Base-by-base conservation (phyloP, 31 red algal species). In the Asparagopsis taxiformis region DNA sequence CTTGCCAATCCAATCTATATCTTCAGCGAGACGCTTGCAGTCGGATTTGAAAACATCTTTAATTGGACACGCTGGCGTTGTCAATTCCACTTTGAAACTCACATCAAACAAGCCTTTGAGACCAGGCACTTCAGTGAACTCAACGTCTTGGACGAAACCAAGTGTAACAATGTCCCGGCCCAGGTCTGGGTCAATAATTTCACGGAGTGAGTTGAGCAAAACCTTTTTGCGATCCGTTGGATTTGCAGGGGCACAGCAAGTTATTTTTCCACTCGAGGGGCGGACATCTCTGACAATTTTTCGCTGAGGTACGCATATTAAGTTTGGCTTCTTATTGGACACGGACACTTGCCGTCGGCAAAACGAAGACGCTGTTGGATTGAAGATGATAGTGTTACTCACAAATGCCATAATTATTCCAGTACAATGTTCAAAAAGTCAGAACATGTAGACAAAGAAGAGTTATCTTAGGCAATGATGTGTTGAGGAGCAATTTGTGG, bases 1-100 rank as follows among this genome's bases (percentile, higher is more conserved):
- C 9, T 68, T 68, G 29, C 69, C 65, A 23, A 99, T 77, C 33
- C 59, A 99, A 48, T 62, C 59, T 5, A 99, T 64, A 37, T 31
- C 31, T 63, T 87, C 73, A 1, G 92, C 90, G 3, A 91, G 65
- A 13, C 70, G 50, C 63, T 70, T 74, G 87, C 91, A 94, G 39
- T 99, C 79, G 13, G 59, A n/a, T 66, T 80, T 72, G 62, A 99
- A 99, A 4, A 67, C 61, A 20, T 95, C 91, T 65, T 99, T 99
- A 24, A 99, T 56, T 3, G 96, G 96, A 49, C 96, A 99, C n/a
- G 96, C 96, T 26, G 96, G 96, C 24, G 96, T 94, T 1, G 96
- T 99, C 31, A 99, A 84, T 64, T 99, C 82, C 33, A 99, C 87
- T 51, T 76, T 82, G 60, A 98, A 98, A 10, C 65, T 44, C 26